Evolutionary conservation across 148 eudicot genomes (phyloP).

Genomic region (Linanthus parryae): DNA sequence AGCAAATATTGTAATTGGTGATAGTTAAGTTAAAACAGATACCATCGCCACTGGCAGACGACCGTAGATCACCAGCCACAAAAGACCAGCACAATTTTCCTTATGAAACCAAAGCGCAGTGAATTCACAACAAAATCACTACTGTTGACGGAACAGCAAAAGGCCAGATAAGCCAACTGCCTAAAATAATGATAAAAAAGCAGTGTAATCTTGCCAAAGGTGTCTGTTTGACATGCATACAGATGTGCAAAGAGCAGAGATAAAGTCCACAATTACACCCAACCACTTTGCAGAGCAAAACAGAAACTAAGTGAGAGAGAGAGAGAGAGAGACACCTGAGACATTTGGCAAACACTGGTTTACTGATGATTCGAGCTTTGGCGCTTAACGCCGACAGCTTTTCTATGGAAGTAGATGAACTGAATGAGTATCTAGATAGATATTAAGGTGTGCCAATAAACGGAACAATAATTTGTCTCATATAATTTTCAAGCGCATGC

Average conservation of each 20-base stretch:
- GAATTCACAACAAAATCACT: too few relatives aligned
- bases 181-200: too few relatives aligned
- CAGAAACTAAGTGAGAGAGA: constrained; percentile 3
- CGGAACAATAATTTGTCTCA: background rate
- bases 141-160: too few relatives aligned
- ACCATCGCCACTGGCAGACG: too few relatives aligned
- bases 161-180: too few relatives aligned
- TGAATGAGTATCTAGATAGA: constrained; percentile 50
- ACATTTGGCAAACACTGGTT: constrained; percentile 3
- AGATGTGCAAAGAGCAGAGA: background rate
- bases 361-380: constrained; percentile 14
- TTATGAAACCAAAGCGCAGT: too few relatives aligned
- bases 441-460: constrained; percentile 29
- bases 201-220: too few relatives aligned
- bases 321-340: constrained; percentile 21
- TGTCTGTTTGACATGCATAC: too few relatives aligned
- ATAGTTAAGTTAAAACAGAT: too few relatives aligned
- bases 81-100: too few relatives aligned
- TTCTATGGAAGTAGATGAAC: constrained; percentile 39
- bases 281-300: background rate
- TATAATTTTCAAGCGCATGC: background rate
- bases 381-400: constrained; percentile 16
- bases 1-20: too few relatives aligned
- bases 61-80: too few relatives aligned
- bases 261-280: background rate